Evolutionary conservation across 768 basidiomycete genomes (phyloP).

Genomic region (Leucogyrophana mollusca): DNA sequence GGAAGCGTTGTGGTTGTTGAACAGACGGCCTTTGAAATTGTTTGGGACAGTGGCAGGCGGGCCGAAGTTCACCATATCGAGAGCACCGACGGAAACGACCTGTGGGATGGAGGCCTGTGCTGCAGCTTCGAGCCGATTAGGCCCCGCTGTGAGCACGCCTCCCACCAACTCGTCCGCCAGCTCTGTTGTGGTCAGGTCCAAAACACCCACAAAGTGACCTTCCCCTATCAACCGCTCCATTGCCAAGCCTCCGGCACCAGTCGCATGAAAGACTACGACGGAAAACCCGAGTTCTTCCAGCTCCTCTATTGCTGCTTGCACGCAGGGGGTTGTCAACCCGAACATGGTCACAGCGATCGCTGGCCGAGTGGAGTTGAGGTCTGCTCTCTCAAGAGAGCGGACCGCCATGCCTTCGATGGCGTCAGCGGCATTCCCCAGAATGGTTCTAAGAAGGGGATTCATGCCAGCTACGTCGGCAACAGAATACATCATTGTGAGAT

Average conservation of each 20-base stretch:
- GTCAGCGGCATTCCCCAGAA: slow-evolving; percentile 25
- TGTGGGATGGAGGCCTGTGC: slow-evolving; percentile 18
- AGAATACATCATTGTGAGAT: slow-evolving; percentile 31
- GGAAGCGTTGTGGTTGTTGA: slow-evolving; percentile 23
- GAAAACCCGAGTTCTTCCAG: slow-evolving; percentile 23
- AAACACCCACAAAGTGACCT: slow-evolving; percentile 21
- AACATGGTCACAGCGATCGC: slow-evolving; percentile 26
- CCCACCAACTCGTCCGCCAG: slow-evolving; percentile 31
- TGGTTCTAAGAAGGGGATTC: slow-evolving; percentile 20
- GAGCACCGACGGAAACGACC: slow-evolving; percentile 29
- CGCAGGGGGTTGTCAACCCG: slow-evolving; percentile 23
- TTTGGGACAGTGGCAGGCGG: slow-evolving; percentile 21
- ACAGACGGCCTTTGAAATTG: slow-evolving; percentile 13
- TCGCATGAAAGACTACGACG: slow-evolving; percentile 24
- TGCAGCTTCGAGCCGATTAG: slow-evolving; percentile 26
- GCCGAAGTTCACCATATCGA: slow-evolving; percentile 35
- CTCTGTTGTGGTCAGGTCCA: slow-evolving; percentile 32
- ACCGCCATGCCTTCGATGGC: slow-evolving; percentile 27
- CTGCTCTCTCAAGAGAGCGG: slow-evolving; percentile 1
- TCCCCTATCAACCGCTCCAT: slow-evolving; percentile 30
- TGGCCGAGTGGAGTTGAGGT: neutral
- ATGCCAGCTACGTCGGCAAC: slow-evolving; percentile 28
- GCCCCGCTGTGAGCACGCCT: slow-evolving; percentile 24
- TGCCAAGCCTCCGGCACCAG: slow-evolving; percentile 25
- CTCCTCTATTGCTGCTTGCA: slow-evolving; percentile 14